These are phyloP conservation scores for Suhomyces bolitotheri DNA, from an alignment of 1,139 yeast genomes.

Conservation along the genomic window DNA sequence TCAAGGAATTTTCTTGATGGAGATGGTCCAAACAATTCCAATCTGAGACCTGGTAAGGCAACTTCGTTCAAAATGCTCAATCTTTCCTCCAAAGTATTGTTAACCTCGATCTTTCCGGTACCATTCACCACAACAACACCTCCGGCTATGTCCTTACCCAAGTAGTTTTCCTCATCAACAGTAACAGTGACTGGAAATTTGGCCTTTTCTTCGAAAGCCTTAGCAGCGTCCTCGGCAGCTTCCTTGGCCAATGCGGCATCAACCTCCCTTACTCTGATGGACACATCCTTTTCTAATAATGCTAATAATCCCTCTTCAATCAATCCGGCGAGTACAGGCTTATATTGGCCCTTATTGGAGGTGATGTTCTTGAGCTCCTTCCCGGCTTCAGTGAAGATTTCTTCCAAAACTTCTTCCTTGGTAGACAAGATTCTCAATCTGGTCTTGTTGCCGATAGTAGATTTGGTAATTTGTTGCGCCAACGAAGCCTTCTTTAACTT, in stretches of 20 bases:
- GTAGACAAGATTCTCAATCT: constrained; percentile 87
- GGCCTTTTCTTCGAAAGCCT: constrained; percentile 60
- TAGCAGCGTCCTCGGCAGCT: constrained; percentile 62
- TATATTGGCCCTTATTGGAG: constrained; percentile 53
- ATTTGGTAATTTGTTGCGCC: constrained; percentile 93
- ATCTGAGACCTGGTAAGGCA: constrained; percentile 89
- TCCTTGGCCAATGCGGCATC: constrained; percentile 68
- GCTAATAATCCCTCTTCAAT: constrained; percentile 81
- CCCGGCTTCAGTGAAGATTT: constrained; percentile 71
- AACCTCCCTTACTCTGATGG: constrained; percentile 65
- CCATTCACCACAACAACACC: constrained; percentile 76
- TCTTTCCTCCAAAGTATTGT: constrained; percentile 94
- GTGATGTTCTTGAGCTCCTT: constrained; percentile 58
- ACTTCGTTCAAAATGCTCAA: constrained; percentile 76
- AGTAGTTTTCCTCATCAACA: constrained; percentile 62
- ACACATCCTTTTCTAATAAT: constrained; percentile 68
- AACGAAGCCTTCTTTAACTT: constrained; percentile 88
- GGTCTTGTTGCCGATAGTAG: constrained; percentile 92
- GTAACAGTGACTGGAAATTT: constrained; percentile 49
- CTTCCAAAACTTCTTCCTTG: constrained; percentile 77
- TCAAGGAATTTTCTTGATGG: constrained; percentile 87
- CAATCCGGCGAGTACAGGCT: constrained; percentile 69
- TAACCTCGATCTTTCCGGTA: constrained; percentile 80
- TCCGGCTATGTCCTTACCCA: constrained; percentile 72
- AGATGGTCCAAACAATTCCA: constrained; percentile 88